Evolutionary conservation across 768 basidiomycete species (phyloP), one percentile per base, ranked within the genome.

Genomic region (Aureoboletus auriporus): DNA sequence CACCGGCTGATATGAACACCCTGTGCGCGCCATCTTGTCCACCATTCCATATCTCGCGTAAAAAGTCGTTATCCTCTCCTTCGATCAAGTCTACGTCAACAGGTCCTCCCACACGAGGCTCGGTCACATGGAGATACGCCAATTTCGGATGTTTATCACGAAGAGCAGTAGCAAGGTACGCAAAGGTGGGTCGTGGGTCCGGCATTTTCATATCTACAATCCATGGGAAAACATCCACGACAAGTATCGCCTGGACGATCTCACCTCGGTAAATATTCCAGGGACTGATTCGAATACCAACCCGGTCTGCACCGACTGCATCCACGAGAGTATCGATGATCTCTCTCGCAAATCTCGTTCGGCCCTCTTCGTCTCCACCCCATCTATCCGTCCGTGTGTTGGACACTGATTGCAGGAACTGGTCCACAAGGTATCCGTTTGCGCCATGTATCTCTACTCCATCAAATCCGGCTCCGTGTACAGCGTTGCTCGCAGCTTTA

Each of bases 341-440:
- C 49, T 83, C 79, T 17, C 75, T 65, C 2, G 62, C 52, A 60
- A 83, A 80, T 13, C 75, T 65, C 1, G 67, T 59, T 7, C 88
- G 70, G 49, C 76, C 78, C 60, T 83, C 79, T 20, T 86, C 65
- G 39, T 74, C 77, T 2, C 88, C 86, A 0, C n/a, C n/a, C n/a
- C n/a, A n/a, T n/a, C n/a, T n/a, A n/a, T n/a, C n/a, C n/a, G n/a
- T n/a, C n/a, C n/a, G 73, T 13, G 70, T 54, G 62, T 68, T 52
- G 39, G 42, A 44, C n/a, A 30, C 13, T 2, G 43, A 42, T 26
- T 50, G 52, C 5, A 53, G 49, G 69, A 86, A 86, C 58, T 86
- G 82, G 56, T 86, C 80, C 3, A 75, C 40, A 3, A 82, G 60
- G 49, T 75, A 78, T 1, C 72, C 71, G 49, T 75, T 72, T 47